Conservation (phyloP, 228 moss, liverwort and hornwort genomes). For the Sphagnum fallax region DNA sequence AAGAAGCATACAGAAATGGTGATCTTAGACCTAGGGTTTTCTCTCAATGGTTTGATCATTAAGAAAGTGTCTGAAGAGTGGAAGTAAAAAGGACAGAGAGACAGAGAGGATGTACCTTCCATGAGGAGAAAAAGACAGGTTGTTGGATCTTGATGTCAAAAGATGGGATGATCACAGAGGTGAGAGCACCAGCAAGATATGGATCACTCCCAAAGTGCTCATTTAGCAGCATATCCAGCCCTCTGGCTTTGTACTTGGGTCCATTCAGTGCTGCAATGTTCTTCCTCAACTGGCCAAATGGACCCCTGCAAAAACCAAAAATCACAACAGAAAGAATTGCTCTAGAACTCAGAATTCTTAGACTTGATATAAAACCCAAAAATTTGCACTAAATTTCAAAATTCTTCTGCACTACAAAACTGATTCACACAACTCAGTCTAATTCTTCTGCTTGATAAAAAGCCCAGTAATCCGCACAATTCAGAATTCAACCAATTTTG, state of each 20-base stretch:
- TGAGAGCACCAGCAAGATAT: conserved; percentile 37
- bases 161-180: conserved; percentile 47
- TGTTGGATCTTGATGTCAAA: conserved; percentile 49
- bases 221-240: conserved; percentile 30
- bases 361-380: too few relatives aligned
- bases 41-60: too few relatives aligned
- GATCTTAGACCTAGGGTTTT: not conserved
- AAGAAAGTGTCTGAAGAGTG: not conserved
- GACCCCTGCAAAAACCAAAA: conserved; percentile 24
- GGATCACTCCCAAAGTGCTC: conserved; percentile 26
- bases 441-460: too few relatives aligned
- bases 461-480: too few relatives aligned
- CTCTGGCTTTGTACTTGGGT: conserved; percentile 46
- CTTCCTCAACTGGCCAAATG: conserved; percentile 38
- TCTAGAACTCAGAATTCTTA: too few relatives aligned
- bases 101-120: conserved; percentile 19
- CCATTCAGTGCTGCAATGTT: conserved; percentile 40
- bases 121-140: conserved; percentile 54
- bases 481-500: too few relatives aligned
- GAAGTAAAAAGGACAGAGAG: not conserved
- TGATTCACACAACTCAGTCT: too few relatives aligned
- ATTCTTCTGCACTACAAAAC: too few relatives aligned
- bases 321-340: too few relatives aligned
- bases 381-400: too few relatives aligned
- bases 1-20: not conserved